Conservation (phyloP, 2,329 filamentous ascomycete genomes). For the Pseudocercospora musae region DNA sequence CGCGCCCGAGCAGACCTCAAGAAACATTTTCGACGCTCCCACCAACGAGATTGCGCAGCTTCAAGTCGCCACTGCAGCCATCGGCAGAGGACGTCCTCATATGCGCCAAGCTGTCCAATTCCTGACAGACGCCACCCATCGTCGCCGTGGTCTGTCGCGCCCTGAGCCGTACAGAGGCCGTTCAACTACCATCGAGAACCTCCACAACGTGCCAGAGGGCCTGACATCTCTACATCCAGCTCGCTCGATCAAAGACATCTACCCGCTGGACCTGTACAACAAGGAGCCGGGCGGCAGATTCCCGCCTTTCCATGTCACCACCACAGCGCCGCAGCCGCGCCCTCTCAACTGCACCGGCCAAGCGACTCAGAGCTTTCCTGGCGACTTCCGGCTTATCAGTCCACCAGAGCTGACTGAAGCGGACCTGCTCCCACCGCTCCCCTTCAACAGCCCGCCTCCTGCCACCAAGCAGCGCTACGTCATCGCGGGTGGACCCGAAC, state of each 20-base stretch:
- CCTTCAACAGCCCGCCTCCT: neutral
- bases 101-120: neutral
- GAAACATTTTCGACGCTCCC: neutral
- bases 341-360: neutral
- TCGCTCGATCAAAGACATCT: neutral
- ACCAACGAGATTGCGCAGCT: neutral
- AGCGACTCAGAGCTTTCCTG: neutral
- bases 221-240: neutral
- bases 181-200: neutral
- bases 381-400: neutral
- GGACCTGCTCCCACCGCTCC: neutral
- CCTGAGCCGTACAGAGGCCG: neutral
- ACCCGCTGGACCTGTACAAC: neutral
- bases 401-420: neutral
- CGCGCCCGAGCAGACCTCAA: neutral
- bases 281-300: neutral
- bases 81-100: neutral
- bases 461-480: neutral
- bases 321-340: neutral
- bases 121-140: neutral
- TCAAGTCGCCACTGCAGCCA: neutral
- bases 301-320: neutral
- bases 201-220: neutral
- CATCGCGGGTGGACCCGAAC: neutral
- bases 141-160: neutral